Percentiles rank a stretch among this genome's conserved stretches.
Conservation (phyloP, 495 filamentous ascomycete genomes). For the Penicillium cinerascens region DNA sequence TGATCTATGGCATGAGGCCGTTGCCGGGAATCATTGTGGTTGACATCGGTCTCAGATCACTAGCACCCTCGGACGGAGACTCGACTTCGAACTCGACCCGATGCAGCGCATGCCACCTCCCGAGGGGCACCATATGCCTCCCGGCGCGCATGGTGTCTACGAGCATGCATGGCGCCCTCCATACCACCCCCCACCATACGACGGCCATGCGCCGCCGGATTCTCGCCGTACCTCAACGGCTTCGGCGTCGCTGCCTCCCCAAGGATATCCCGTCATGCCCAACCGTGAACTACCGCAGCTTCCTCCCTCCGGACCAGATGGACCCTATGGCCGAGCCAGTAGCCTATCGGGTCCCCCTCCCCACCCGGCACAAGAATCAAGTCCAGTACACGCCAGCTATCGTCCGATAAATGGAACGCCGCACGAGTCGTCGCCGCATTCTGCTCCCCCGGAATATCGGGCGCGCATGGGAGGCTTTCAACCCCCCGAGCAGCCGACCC, state of each 20-base stretch:
- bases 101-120: slow-evolving; percentile 37
- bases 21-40: slow-evolving; percentile 6
- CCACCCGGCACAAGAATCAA: slow-evolving; percentile 26
- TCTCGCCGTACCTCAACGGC: slow-evolving; percentile 33
- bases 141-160: slow-evolving; percentile 27
- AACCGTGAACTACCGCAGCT: slow-evolving; percentile 43
- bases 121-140: slow-evolving; percentile 27
- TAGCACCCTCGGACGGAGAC: slow-evolving; percentile 6
- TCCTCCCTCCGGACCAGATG: slow-evolving; percentile 21
- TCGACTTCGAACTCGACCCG: slow-evolving; percentile 11
- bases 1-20: background rate
- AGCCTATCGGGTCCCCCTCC: slow-evolving; percentile 32
- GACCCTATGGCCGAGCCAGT: slow-evolving; percentile 35
- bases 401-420: slow-evolving; percentile 35
- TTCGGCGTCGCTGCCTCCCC: slow-evolving; percentile 27
- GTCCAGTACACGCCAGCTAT: slow-evolving; percentile 26
- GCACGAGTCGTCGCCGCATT: slow-evolving; percentile 35
- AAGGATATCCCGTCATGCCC: slow-evolving; percentile 30
- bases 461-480: slow-evolving; percentile 31
- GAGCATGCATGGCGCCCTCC: slow-evolving; percentile 34
- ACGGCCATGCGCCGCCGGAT: slow-evolving; percentile 28
- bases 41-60: slow-evolving; percentile 11
- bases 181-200: slow-evolving; percentile 31
- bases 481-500: slow-evolving; percentile 25
- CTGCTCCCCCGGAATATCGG: slow-evolving; percentile 39